Conservation (phyloP, 2,329 filamentous ascomycete species). For the Colletotrichum incanum region DNA sequence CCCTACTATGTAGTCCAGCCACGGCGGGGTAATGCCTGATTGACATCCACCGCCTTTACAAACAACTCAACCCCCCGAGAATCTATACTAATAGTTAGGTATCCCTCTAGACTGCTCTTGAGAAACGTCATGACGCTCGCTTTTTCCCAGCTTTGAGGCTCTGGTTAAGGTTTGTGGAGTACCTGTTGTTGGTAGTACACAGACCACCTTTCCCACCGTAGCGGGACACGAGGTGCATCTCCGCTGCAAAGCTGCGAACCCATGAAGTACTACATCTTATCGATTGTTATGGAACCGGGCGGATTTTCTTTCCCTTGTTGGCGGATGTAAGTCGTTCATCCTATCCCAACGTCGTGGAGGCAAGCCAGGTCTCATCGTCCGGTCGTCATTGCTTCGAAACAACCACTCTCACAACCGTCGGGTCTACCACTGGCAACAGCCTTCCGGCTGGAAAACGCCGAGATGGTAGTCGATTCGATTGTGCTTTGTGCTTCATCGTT, state of each 20-base stretch:
- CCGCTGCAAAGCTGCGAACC: background rate
- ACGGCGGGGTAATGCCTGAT: slow-evolving; percentile 28
- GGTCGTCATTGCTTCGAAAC: background rate
- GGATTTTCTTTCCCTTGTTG: background rate
- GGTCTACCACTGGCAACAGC: background rate
- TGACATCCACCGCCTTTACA: slow-evolving; percentile 5
- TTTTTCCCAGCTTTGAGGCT: slow-evolving; percentile 33
- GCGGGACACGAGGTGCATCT: slow-evolving; percentile 11
- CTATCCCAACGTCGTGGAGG: background rate
- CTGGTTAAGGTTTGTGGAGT: slow-evolving; percentile 40
- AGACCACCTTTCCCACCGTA: slow-evolving; percentile 14
- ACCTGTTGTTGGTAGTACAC: slow-evolving; percentile 23
- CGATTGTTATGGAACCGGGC: background rate
- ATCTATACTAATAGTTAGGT: background rate
- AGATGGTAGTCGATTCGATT: background rate
- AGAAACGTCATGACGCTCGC: slow-evolving; percentile 5
- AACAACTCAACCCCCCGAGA: background rate
- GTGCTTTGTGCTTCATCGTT: too few relatives aligned
- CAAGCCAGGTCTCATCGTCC: background rate
- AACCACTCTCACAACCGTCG: background rate
- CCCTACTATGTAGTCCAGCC: background rate
- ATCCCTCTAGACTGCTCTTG: slow-evolving; percentile 11
- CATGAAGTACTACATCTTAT: background rate
- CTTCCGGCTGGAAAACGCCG: background rate
- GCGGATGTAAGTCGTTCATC: background rate